Base-by-base conservation (phyloP, 2,329 filamentous ascomycete species). In the Colletotrichum abscissum region DNA sequence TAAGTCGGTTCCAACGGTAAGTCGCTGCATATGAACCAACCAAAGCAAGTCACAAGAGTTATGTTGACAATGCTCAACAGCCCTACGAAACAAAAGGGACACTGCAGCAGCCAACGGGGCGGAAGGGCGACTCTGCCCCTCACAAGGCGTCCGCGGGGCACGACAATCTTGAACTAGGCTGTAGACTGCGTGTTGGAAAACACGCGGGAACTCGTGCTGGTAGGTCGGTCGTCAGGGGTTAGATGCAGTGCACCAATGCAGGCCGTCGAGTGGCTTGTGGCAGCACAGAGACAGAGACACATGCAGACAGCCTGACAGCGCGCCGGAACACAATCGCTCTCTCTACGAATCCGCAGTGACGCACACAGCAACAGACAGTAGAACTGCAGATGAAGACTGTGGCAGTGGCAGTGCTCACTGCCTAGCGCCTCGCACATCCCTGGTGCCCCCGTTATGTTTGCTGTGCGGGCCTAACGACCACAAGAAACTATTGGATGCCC, bases 351-450 rank as follows among this genome's bases (percentile, higher is more conserved):
- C 16, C 19, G 42, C 42, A 22, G 42, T 49, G 42, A 49, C 42
- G 42, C 42, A 24, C 28, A 26, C n/a, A 35, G 26, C 22, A 22
- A 26, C 28, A 14, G 30, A 24, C 22, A 65, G 8, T 26, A 56
- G 11, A 28, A 26, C 33, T 35, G 63, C 12, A 66, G 22, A 63
- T 33, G 30, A 22, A 67, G 30, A 60, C 38, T 35, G 68, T 67
- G 55, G 63, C 54, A 12, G 69, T 73, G 70, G 70, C 70, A 73
- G 71, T 71, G 71, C 71, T 26, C 35, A 49, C 33, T 62, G 67
- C 60, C 70, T 73, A 56, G 70, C 70, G 70, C 70, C 59, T 64
- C 54, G 24, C 38, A 24, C 56, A 30, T 66, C 24, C 52, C 49
- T 54, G 38, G n/a, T 55, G 14, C 8, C 52, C 46, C 49, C 8